Evolutionary conservation across 768 basidiomycete species (phyloP).

Genomic region (Leccinum olivaceopallidum): DNA sequence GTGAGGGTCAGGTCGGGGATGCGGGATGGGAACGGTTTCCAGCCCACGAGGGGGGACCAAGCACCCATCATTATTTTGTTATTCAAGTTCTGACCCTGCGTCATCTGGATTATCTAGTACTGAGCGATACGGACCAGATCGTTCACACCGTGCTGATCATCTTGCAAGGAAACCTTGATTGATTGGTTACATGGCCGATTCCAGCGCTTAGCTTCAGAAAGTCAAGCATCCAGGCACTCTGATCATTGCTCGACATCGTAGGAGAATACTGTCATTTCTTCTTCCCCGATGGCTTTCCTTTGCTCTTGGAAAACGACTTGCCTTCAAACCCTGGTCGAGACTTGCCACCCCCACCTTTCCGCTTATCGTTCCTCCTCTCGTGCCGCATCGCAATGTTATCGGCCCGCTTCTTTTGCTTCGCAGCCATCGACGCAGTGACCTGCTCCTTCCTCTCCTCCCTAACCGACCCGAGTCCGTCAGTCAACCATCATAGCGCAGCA

Average conservation of each 20-base stretch:
- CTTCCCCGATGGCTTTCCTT: conserved; percentile 32
- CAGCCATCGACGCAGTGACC: conserved; percentile 69
- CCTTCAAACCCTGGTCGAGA: too few species aligned
- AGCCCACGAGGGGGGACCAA: too few species aligned
- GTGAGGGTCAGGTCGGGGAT: too few species aligned
- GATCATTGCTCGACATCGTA: not conserved
- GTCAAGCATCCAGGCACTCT: not conserved
- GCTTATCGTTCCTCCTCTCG: conserved; percentile 68
- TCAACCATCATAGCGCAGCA: not conserved
- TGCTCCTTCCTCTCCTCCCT: conserved; percentile 91
- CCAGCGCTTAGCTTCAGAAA: too few species aligned
- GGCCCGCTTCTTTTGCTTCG: conserved; percentile 84
- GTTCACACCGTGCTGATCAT: too few species aligned
- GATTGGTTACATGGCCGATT: too few species aligned
- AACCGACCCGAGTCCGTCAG: not conserved
- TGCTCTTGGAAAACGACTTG: conserved; percentile 52
- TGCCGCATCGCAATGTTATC: conserved; percentile 90
- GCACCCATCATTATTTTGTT: too few species aligned
- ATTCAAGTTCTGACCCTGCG: too few species aligned
- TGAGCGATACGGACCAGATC: too few species aligned
- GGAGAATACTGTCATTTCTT: conserved; percentile 18
- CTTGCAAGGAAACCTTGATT: too few species aligned
- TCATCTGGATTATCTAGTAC: too few species aligned
- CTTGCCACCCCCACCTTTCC: conserved; percentile 51
- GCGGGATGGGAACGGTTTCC: too few species aligned